Conservation (phyloP, 1,284 basidiomycete species). For the Ustilago crameri region DNA sequence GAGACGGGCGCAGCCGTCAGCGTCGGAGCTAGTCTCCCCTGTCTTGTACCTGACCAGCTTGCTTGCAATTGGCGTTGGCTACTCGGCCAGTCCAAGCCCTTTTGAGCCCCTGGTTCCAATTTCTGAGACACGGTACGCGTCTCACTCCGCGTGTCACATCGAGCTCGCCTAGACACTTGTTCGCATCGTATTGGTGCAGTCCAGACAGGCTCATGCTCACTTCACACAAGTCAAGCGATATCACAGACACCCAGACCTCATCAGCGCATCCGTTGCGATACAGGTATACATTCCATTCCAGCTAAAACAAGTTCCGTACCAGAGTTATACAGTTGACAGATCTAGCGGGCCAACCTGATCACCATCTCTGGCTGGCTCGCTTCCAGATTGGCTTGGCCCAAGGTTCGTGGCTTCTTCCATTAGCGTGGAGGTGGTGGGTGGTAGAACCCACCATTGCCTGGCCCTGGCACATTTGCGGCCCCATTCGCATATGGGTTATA, state of each 20-base stretch:
- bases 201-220: no score
- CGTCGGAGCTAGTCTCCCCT: not conserved
- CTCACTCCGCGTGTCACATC: no score
- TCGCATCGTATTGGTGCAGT: no score
- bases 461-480: not conserved
- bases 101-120: no score
- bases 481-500: not conserved
- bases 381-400: not conserved
- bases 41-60: not conserved
- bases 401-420: not conserved
- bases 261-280: no score
- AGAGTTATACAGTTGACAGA: not conserved
- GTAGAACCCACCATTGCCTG: not conserved
- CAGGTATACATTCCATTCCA: not conserved
- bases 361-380: not conserved
- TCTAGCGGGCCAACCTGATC: not conserved
- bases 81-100: no score
- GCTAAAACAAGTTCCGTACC: not conserved
- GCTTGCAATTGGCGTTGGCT: no score
- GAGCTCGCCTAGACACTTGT: no score
- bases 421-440: constrained; percentile 11
- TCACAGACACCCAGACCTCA: no score
- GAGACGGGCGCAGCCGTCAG: not conserved
- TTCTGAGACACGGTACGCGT: no score
- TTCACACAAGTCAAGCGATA: no score